Evolutionary conservation across 305 asterid species (phyloP).

Genomic region (Fraxinus greggii): DNA sequence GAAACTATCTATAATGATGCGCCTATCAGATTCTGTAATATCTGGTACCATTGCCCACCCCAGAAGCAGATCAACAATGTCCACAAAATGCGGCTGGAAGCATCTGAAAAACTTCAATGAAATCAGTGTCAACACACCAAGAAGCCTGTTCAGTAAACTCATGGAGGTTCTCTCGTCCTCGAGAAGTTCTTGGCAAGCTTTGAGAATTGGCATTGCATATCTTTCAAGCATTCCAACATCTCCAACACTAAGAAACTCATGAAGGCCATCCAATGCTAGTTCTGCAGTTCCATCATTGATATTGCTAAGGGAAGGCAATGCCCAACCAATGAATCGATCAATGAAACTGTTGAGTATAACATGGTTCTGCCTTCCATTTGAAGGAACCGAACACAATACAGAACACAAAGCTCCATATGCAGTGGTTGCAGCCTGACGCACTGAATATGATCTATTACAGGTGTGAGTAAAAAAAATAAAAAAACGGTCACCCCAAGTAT

Average conservation of each 20-base stretch:
- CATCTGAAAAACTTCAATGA: conserved; percentile 86
- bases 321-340: conserved; percentile 93
- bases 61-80: conserved; percentile 92
- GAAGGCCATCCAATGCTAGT: conserved; percentile 81
- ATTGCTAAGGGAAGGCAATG: conserved; percentile 69
- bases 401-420: conserved; percentile 93
- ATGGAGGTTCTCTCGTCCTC: conserved; percentile 97
- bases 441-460: conserved; percentile 67
- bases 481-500: conserved; percentile 16
- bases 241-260: conserved; percentile 83
- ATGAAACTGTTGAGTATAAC: conserved; percentile 62
- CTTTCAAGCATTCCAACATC: conserved; percentile 89
- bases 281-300: conserved; percentile 60
- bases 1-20: conserved; percentile 90
- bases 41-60: conserved; percentile 98
- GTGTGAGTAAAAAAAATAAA: conserved; percentile 19
- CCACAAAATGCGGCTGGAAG: conserved; percentile 95
- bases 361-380: conserved; percentile 91
- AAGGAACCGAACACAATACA: conserved; percentile 59
- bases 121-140: conserved; percentile 69
- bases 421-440: conserved; percentile 87
- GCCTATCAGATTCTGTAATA: conserved; percentile 71
- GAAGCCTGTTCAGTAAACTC: conserved; percentile 72
- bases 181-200: conserved; percentile 95
- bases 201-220: conserved; percentile 89